These are phyloP conservation scores for Eucalyptus sp. DNA, from an alignment of 345 rosid species.

Conservation along the genomic window DNA sequence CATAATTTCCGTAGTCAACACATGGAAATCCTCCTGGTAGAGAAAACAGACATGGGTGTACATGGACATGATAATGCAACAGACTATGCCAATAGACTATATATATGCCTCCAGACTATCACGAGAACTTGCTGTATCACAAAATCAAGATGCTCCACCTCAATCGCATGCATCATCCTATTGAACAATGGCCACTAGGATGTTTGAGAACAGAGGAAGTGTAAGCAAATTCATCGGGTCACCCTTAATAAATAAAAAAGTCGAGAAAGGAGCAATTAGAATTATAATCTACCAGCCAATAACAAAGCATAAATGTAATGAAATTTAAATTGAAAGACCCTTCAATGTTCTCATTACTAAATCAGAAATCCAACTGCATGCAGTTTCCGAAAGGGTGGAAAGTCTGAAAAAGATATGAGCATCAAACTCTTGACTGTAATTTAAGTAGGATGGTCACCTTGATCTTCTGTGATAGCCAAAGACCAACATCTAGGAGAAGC, in stretches of 20 bases:
- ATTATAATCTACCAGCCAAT: not conserved
- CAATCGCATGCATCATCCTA: not conserved
- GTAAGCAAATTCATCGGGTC: not conserved
- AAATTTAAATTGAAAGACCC: not conserved
- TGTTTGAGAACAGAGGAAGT: not conserved
- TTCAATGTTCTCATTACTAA: not conserved
- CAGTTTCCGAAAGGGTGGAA: not conserved
- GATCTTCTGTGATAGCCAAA: slow-evolving; percentile 45
- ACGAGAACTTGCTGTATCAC: not conserved
- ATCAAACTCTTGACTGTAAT: not conserved
- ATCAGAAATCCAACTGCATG: not conserved
- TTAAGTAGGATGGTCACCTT: slow-evolving; percentile 14
- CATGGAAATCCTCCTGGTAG: not conserved
- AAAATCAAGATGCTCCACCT: not conserved
- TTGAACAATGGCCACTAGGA: not conserved
- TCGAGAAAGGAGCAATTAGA: not conserved
- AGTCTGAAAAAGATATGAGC: not conserved
- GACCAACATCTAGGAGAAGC: slow-evolving; percentile 42
- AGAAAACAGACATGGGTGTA: not conserved
- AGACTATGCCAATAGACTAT: not conserved
- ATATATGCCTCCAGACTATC: not conserved
- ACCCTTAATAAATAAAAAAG: not conserved
- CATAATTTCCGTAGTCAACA: not conserved
- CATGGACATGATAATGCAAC: not conserved
- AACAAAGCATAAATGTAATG: not conserved